phyloP scores from a whole-genome alignment of 2,329 filamentous ascomycete genomes.

The Aspergillus thermomutatus region DNA sequence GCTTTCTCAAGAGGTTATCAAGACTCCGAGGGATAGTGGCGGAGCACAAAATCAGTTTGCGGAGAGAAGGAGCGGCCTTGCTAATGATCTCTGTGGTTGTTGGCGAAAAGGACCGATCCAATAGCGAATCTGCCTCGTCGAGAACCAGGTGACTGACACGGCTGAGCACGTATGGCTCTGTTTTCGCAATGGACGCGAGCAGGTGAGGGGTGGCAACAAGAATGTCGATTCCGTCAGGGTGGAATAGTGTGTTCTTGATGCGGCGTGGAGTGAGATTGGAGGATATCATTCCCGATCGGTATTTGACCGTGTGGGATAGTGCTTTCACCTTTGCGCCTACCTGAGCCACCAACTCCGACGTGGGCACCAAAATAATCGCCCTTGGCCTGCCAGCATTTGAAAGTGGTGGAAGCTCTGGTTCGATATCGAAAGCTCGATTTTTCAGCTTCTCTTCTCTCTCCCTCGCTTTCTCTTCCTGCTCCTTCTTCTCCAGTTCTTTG shows the following conservation, averaged over 20 bases:
- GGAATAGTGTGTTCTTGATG: slow-evolving; percentile 82
- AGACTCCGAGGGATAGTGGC: slow-evolving; percentile 91
- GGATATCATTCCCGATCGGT: slow-evolving; percentile 78
- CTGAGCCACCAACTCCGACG: slow-evolving; percentile 86
- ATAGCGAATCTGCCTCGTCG: slow-evolving; percentile 93
- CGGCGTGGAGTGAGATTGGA: slow-evolving; percentile 71
- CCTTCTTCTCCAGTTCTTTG: slow-evolving; percentile 54
- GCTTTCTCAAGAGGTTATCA: slow-evolving; percentile 76
- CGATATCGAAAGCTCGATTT: slow-evolving; percentile 60
- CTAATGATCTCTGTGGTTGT: slow-evolving; percentile 81
- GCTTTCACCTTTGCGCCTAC: slow-evolving; percentile 77
- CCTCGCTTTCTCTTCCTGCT: slow-evolving; percentile 54
- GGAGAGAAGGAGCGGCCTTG: slow-evolving; percentile 72
- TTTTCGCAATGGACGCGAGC: slow-evolving; percentile 79
- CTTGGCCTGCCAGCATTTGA: slow-evolving; percentile 71
- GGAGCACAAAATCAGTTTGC: slow-evolving; percentile 88
- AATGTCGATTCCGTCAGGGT: slow-evolving; percentile 75
- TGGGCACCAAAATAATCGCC: slow-evolving; percentile 84
- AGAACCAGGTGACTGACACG: slow-evolving; percentile 83
- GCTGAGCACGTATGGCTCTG: slow-evolving; percentile 88
- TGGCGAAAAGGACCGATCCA: slow-evolving; percentile 88
- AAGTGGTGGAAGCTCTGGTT: slow-evolving; percentile 60
- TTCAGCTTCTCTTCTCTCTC: slow-evolving; percentile 50
- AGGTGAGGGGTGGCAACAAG: slow-evolving; percentile 86
- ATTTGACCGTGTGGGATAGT: slow-evolving; percentile 81